These are phyloP conservation scores for Asclepias syriaca DNA, from an alignment of 257 asterid genomes.

Conservation along the genomic window DNA sequence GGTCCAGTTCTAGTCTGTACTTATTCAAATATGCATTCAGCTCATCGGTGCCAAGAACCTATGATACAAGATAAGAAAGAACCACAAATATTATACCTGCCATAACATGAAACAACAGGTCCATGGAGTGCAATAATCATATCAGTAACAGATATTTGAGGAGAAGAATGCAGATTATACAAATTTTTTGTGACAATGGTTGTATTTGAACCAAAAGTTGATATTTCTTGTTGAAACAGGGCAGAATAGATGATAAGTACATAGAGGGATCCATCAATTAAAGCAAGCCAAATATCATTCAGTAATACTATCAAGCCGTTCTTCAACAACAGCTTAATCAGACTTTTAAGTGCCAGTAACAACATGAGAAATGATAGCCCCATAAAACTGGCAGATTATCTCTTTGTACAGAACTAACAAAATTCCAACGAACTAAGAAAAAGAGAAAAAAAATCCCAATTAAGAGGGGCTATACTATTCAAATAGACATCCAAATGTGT, in stretches of 20 bases:
- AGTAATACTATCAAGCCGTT: neutral
- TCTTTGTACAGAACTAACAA: neutral
- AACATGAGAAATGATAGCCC: neutral
- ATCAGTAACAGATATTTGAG: neutral
- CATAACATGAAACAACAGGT: neutral
- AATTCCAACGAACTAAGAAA: neutral
- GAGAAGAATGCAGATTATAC: neutral
- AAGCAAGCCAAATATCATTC: neutral
- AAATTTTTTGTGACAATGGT: neutral
- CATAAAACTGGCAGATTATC: neutral
- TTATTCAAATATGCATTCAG: conserved; percentile 36
- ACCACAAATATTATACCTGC: neutral
- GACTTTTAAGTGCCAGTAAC: neutral
- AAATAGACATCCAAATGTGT: conserved; percentile 1
- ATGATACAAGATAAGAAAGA: conserved; percentile 1
- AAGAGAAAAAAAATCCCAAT: neutral
- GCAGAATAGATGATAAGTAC: neutral
- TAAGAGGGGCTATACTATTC: neutral
- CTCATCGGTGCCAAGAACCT: conserved; percentile 45
- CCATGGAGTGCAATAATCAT: neutral
- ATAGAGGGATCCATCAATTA: neutral
- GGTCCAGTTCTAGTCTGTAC: conserved; percentile 31
- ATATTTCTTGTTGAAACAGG: neutral
- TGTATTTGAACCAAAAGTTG: neutral
- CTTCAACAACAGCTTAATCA: neutral